These are phyloP conservation scores for Oidiodendron maius DNA, from an alignment of 495 filamentous ascomycete genomes.

Conservation along the genomic window DNA sequence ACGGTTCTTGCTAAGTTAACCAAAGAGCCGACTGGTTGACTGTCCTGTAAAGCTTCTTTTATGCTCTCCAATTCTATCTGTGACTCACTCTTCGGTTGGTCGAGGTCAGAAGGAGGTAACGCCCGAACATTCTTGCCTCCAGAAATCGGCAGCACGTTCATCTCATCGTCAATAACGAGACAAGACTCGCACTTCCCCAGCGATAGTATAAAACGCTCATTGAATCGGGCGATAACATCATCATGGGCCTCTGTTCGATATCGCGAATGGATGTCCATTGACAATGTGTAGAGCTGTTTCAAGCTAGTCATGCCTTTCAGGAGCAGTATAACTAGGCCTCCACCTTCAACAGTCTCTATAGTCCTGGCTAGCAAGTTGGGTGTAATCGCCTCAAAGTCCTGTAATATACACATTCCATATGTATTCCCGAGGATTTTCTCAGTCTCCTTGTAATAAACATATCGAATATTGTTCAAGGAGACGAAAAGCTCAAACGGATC, in stretches of 20 bases:
- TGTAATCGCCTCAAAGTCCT: slow-evolving; percentile 97
- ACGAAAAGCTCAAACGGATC: slow-evolving; percentile 98
- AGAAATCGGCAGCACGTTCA: slow-evolving; percentile 96
- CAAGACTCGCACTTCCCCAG: slow-evolving; percentile 91
- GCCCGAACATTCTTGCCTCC: slow-evolving; percentile 89
- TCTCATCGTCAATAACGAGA: slow-evolving; percentile 93
- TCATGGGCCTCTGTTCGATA: slow-evolving; percentile 96
- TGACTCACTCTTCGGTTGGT: slow-evolving; percentile 58
- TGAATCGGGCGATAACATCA: slow-evolving; percentile 94
- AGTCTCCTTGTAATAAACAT: slow-evolving; percentile 99
- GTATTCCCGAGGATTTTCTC: slow-evolving; percentile 99
- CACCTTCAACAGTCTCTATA: slow-evolving; percentile 96
- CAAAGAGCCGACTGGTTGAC: slow-evolving; percentile 78
- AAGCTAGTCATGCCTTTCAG: slow-evolving; percentile 95
- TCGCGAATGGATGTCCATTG: slow-evolving; percentile 96
- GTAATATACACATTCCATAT: slow-evolving; percentile 96
- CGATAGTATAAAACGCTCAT: slow-evolving; percentile 94
- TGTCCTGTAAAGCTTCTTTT: slow-evolving; percentile 80
- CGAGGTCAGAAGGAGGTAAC: slow-evolving; percentile 65
- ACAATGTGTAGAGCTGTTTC: slow-evolving; percentile 94
- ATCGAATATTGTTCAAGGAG: slow-evolving; percentile 92
- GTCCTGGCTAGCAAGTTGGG: slow-evolving; percentile 93
- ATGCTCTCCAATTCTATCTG: slow-evolving; percentile 76
- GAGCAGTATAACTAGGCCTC: slow-evolving; percentile 83
- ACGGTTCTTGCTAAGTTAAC: slow-evolving; percentile 81